Evolutionary conservation across 495 filamentous ascomycete genomes (phyloP), one percentile per base, ranked within the genome.

Genomic region (Sphaerosporella brunnea): DNA sequence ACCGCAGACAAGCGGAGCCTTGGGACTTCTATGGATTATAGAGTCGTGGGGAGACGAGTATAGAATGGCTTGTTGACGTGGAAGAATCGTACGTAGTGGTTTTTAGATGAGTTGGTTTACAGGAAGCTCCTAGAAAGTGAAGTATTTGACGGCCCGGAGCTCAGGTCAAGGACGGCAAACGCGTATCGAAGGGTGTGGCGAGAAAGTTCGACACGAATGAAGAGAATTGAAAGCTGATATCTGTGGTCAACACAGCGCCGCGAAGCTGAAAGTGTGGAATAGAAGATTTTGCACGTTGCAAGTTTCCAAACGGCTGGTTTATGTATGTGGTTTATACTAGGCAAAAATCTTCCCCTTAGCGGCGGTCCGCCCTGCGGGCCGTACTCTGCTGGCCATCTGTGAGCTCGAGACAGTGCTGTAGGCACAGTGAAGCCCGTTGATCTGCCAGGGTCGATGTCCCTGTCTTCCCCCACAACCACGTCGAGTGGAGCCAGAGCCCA

Each of bases 41-140:
- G 40, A 24, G 26, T 43, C 1, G 21, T 11, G 40, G 26, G 20
- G 21, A 24, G 11, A 23, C 3, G 39, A 51, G 46, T 50, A 37
- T 45, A 35, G 49, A 51, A 18, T 25, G n/a, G n/a, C n/a, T 28
- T 53, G 50, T 58, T 50, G 55, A 53, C 54, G 55, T 58, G 50
- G 42, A 56, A 49, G 28, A n/a, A n/a, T n/a, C n/a, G n/a, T n/a
- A n/a, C n/a, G n/a, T n/a, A n/a, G n/a, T n/a, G n/a, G n/a, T n/a
- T n/a, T n/a, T n/a, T n/a, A n/a, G n/a, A n/a, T n/a, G n/a, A n/a
- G n/a, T n/a, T n/a, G n/a, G n/a, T n/a, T n/a, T n/a, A n/a, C n/a
- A n/a, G n/a, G n/a, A n/a, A n/a, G n/a, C n/a, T n/a, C n/a, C n/a
- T n/a, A n/a, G n/a, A n/a, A n/a, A n/a, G n/a, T n/a, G n/a, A n/a